Evolutionary conservation across 1,284 basidiomycete species (phyloP).

Genomic region (Gymnopus androsaceus): DNA sequence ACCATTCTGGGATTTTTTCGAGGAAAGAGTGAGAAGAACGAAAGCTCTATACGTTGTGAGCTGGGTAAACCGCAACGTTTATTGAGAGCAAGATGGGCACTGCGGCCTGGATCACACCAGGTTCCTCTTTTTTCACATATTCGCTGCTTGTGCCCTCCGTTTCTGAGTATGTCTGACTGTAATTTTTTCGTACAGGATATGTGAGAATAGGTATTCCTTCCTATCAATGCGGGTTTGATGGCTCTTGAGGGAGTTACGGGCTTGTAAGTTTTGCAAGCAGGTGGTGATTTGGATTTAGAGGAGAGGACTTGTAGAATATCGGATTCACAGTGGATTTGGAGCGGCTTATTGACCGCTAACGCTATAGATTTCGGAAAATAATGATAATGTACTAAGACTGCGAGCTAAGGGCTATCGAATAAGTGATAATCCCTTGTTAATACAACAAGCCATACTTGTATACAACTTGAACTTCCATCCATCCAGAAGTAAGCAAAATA

Average conservation of each 20-base stretch:
- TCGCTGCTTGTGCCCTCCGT: constrained; percentile 90
- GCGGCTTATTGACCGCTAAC: too few species aligned
- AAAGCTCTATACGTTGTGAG: background rate
- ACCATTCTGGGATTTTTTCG: too few species aligned
- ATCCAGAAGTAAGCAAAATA: too few species aligned
- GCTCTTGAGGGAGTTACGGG: constrained; percentile 86
- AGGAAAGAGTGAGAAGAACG: too few species aligned
- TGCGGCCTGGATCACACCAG: constrained; percentile 95
- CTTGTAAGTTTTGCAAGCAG: constrained; percentile 83
- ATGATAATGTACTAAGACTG: too few species aligned
- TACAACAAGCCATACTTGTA: too few species aligned
- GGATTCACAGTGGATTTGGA: too few species aligned
- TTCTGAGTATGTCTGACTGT: constrained; percentile 88
- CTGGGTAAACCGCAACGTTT: constrained; percentile 44
- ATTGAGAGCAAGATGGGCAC: constrained; percentile 92
- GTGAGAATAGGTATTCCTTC: constrained; percentile 85
- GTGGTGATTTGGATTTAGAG: background rate
- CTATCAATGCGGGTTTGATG: constrained; percentile 82
- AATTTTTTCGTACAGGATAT: constrained; percentile 77
- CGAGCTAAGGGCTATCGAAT: too few species aligned
- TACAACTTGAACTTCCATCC: too few species aligned
- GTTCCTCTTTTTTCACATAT: constrained; percentile 73
- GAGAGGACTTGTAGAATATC: background rate
- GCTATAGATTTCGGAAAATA: too few species aligned
- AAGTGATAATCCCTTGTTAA: too few species aligned